A percentile compares a stretch with the other conserved stretches of the same genome.
Conservation (phyloP, 768 basidiomycete genomes). For the Hygrophoropsis aurantiaca region DNA sequence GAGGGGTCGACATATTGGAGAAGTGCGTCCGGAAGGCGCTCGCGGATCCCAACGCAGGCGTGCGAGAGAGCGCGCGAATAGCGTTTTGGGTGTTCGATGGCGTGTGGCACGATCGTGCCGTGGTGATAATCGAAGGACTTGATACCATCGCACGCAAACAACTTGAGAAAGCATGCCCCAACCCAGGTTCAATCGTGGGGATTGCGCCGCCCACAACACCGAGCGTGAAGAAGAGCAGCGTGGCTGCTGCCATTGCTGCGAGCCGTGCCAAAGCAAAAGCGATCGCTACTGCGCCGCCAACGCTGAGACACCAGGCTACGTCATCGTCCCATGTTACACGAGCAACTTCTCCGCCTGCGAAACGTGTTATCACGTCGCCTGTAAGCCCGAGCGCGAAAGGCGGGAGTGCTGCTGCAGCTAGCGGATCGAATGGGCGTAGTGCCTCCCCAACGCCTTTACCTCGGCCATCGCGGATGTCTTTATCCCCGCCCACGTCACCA, state of each 20-base stretch:
- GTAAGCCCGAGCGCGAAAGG: conserved; percentile 37
- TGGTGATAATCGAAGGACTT: conserved; percentile 59
- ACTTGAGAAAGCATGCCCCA: conserved; percentile 82
- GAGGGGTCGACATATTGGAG: conserved; percentile 71
- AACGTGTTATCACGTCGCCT: conserved; percentile 37
- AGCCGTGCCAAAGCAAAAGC: conserved; percentile 86
- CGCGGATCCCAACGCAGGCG: conserved; percentile 75
- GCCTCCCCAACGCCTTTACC: conserved; percentile 34
- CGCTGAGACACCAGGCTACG: conserved; percentile 79
- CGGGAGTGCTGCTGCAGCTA: too few relatives aligned
- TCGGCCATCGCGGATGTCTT: conserved; percentile 46
- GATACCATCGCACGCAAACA: conserved; percentile 75
- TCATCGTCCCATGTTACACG: conserved; percentile 59
- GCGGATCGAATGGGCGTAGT: conserved; percentile 39
- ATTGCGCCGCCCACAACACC: conserved; percentile 54
- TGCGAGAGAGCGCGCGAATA: conserved; percentile 68
- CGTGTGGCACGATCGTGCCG: conserved; percentile 75
- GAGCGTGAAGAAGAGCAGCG: conserved; percentile 70
- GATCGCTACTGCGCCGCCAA: conserved; percentile 79
- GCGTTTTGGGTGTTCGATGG: conserved; percentile 80
- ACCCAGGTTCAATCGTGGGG: conserved; percentile 41
- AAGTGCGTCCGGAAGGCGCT: conserved; percentile 72
- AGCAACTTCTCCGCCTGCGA: conserved; percentile 40
- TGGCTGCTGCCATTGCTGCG: conserved; percentile 87
- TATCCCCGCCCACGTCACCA: conserved; percentile 45